phyloP scores from a whole-genome alignment of 2,329 filamentous ascomycete species.

The Arthrobotrys pseudoclavata region DNA sequence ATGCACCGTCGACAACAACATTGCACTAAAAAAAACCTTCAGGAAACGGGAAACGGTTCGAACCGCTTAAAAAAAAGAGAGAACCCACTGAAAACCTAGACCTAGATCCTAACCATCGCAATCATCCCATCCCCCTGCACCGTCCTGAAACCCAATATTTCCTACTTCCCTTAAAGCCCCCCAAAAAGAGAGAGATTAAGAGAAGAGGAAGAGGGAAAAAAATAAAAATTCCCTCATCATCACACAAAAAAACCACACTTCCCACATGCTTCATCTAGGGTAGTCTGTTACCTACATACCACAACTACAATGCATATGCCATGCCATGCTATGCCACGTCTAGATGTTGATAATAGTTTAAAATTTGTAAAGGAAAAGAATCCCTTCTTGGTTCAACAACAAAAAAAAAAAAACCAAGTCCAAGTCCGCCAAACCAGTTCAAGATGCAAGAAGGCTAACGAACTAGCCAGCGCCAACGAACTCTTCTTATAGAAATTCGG shows the following conservation, averaged over 20 bases:
- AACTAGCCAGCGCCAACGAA: neutral
- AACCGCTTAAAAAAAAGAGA: conserved; percentile 8
- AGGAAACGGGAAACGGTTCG: conserved; percentile 26
- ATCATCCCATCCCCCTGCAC: conserved; percentile 16
- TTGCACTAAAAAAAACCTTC: neutral
- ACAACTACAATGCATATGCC: conserved; percentile 11
- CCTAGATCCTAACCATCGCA: conserved; percentile 5
- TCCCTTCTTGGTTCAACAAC: neutral
- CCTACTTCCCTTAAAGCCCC: neutral
- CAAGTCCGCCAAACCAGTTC: neutral
- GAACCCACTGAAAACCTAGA: neutral
- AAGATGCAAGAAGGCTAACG: neutral
- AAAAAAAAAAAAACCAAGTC: conserved; percentile 5
- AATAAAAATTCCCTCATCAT: conserved; percentile 21
- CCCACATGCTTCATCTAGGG: conserved; percentile 16
- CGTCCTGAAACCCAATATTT: conserved; percentile 1
- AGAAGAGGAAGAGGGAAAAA: neutral
- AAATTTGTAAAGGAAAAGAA: neutral
- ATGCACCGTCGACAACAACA: neutral
- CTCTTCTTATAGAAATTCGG: neutral
- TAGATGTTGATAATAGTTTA: neutral
- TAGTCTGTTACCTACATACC: neutral
- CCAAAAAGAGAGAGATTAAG: neutral
- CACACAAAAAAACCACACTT: neutral
- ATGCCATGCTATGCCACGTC: conserved; percentile 26